A percentile compares a stretch with the other conserved stretches of the same genome.
phyloP scores from a whole-genome alignment of 164 flowering plant genomes.

The Liquidambar formosana region DNA sequence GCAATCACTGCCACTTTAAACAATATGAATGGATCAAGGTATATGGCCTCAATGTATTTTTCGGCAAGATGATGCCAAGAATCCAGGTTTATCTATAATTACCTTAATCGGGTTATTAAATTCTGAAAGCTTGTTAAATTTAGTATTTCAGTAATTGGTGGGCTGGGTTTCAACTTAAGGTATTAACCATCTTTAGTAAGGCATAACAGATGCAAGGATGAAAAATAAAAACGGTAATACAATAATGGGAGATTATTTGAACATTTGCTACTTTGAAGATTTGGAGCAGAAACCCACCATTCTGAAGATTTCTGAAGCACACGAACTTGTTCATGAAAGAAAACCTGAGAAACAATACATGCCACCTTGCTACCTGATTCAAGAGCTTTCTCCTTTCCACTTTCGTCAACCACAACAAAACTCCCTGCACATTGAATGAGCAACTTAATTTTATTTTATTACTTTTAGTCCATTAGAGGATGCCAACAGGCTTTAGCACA shows the following conservation, averaged over 20 bases:
- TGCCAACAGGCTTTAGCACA: neutral
- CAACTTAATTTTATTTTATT: neutral
- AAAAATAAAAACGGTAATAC: neutral
- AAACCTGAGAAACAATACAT: conserved; percentile 77
- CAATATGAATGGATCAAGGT: too few species aligned
- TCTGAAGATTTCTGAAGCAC: conserved; percentile 68
- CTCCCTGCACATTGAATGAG: conserved; percentile 51
- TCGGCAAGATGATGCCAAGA: neutral
- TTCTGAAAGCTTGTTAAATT: neutral
- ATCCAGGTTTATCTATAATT: neutral
- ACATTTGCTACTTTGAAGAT: neutral
- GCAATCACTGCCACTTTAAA: too few species aligned
- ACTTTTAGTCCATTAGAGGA: neutral
- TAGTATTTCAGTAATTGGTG: neutral
- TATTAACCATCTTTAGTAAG: neutral
- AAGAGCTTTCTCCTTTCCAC: conserved; percentile 76
- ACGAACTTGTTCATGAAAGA: conserved; percentile 75
- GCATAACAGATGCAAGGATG: neutral
- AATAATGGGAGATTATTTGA: neutral
- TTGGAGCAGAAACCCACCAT: conserved; percentile 50
- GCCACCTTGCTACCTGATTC: conserved; percentile 89
- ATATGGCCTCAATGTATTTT: neutral
- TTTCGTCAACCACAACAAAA: conserved; percentile 87
- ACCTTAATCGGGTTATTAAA: neutral
- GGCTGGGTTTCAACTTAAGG: neutral